phyloP scores from a whole-genome alignment of 2,329 filamentous ascomycete genomes.

The Dactylellina sp. region DNA sequence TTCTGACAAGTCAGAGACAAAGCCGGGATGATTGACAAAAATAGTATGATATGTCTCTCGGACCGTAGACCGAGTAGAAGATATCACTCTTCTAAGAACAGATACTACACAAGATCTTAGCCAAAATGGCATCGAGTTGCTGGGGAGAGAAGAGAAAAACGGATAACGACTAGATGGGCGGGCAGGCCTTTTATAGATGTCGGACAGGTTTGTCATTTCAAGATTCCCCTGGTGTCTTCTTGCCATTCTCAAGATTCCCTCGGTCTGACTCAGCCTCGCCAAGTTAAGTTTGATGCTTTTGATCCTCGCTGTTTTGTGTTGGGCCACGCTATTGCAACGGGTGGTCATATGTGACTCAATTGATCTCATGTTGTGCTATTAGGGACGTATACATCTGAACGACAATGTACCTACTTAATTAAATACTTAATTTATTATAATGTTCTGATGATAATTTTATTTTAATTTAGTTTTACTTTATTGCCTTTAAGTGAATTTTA shows the following conservation, averaged over 20 bases:
- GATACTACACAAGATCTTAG: slow-evolving; percentile 39
- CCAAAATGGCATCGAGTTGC: slow-evolving; percentile 19
- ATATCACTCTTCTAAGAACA: slow-evolving; percentile 48
- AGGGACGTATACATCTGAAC: too few relatives aligned
- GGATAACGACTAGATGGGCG: not conserved
- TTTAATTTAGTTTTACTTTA: too few relatives aligned
- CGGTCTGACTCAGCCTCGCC: not conserved
- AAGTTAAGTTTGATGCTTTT: too few relatives aligned
- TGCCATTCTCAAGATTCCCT: slow-evolving; percentile 13
- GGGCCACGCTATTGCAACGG: too few relatives aligned
- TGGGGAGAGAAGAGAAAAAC: slow-evolving; percentile 16
- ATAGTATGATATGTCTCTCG: slow-evolving; percentile 30
- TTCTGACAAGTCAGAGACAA: slow-evolving; percentile 28
- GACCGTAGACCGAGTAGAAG: slow-evolving; percentile 20
- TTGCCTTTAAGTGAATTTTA: too few relatives aligned
- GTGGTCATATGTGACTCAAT: too few relatives aligned
- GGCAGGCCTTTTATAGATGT: slow-evolving; percentile 21
- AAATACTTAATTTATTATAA: too few relatives aligned
- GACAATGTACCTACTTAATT: too few relatives aligned
- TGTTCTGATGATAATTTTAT: too few relatives aligned
- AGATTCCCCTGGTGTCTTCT: slow-evolving; percentile 5
- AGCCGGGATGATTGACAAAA: slow-evolving; percentile 11
- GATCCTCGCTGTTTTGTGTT: too few relatives aligned
- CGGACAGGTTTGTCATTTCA: not conserved
- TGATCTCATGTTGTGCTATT: too few relatives aligned